Conservation (phyloP, 257 asterid genomes). For the Jacaranda mimosifolia region DNA sequence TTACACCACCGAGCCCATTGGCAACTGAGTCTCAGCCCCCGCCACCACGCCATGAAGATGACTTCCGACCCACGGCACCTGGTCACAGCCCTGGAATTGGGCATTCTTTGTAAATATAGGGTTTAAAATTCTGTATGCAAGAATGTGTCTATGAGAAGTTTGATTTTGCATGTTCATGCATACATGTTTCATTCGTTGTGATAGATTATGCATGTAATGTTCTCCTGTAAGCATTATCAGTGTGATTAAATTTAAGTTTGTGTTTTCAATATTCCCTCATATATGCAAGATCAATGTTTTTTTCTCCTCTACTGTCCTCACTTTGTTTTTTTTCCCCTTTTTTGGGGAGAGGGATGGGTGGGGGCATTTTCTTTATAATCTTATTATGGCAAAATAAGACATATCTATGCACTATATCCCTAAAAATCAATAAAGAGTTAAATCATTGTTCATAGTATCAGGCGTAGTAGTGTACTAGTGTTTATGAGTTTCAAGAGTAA, state of each 20-base stretch:
- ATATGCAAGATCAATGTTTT: neutral
- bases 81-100: slow-evolving; percentile 80
- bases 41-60: slow-evolving; percentile 60
- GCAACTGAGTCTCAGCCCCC: slow-evolving; percentile 44
- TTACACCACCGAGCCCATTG: slow-evolving; percentile 27
- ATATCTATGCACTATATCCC: neutral
- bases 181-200: slow-evolving; percentile 3
- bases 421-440: neutral
- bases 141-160: neutral
- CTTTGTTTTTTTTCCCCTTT: neutral
- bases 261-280: neutral
- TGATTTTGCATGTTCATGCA: slow-evolving; percentile 25
- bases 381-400: neutral
- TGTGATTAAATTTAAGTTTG: slow-evolving; percentile 1
- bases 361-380: neutral
- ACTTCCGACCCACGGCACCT: slow-evolving; percentile 67
- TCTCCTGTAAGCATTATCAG: neutral
- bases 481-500: neutral
- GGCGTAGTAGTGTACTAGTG: neutral
- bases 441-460: neutral
- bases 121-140: slow-evolving; percentile 9
- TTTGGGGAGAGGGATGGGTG: neutral
- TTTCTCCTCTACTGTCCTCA: neutral
- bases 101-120: slow-evolving; percentile 41
- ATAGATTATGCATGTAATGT: slow-evolving; percentile 8